A percentile compares a stretch with the other conserved stretches of the same genome.
Conservation (phyloP, 768 basidiomycete genomes). For the Imleria badia region DNA sequence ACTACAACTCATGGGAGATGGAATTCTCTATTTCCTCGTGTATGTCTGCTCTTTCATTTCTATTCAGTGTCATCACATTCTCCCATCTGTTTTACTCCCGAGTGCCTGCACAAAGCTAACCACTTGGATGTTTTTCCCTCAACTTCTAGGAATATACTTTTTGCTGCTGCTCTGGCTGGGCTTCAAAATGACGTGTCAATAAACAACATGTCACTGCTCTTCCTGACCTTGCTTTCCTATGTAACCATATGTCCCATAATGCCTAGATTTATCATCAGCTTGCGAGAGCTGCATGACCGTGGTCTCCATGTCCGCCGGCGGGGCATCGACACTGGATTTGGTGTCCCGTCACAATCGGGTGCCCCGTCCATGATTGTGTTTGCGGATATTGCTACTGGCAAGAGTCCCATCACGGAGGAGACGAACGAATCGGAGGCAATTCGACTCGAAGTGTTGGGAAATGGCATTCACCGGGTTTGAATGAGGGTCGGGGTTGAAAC, state of each 20-base stretch:
- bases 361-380: not conserved
- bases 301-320: not conserved
- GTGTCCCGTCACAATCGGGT: not conserved
- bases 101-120: not conserved
- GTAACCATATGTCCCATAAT: not conserved
- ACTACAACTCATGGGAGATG: not conserved
- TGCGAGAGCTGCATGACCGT: conserved; percentile 1
- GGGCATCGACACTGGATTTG: conserved; percentile 8
- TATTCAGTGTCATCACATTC: not conserved
- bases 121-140: not conserved
- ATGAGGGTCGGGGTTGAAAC: not conserved
- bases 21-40: conserved; percentile 5
- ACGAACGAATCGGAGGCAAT: not conserved
- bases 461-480: not conserved
- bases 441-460: not conserved
- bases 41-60: not conserved
- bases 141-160: not conserved
- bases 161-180: not conserved
- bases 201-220: not conserved
- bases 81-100: not conserved
- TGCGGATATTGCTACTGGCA: not conserved
- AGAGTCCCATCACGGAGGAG: too few relatives aligned
- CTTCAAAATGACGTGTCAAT: not conserved
- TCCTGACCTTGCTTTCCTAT: not conserved
- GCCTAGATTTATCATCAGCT: conserved; percentile 10